Percentiles rank a stretch among this genome's conserved stretches.
These are phyloP conservation scores for Boletus rubescentipes DNA, from an alignment of 768 basidiomycete genomes.

Conservation along the genomic window DNA sequence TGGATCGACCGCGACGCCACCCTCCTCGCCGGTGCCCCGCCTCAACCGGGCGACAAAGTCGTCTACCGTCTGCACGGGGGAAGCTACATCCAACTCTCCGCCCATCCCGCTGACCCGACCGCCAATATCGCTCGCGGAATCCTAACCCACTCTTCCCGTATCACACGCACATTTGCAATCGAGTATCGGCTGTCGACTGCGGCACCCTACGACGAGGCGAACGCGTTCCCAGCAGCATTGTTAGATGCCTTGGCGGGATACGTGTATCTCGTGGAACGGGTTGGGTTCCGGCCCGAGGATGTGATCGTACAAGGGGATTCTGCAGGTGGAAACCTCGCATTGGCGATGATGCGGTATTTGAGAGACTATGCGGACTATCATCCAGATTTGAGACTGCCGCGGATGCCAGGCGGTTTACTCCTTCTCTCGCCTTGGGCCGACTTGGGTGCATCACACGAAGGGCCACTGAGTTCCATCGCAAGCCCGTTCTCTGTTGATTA, in stretches of 20 bases:
- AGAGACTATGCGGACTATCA: conserved; percentile 15
- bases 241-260: conserved; percentile 54
- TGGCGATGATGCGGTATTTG: conserved; percentile 41
- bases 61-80: conserved; percentile 36
- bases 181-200: conserved; percentile 48
- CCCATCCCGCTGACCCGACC: conserved; percentile 26
- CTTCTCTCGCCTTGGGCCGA: conserved; percentile 37
- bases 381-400: conserved; percentile 17
- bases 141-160: conserved; percentile 9
- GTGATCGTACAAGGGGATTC: conserved; percentile 54
- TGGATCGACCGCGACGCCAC: conserved; percentile 31
- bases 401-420: conserved; percentile 30
- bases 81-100: conserved; percentile 26
- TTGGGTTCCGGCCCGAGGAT: conserved; percentile 41
- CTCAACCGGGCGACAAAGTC: conserved; percentile 33
- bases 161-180: conserved; percentile 36
- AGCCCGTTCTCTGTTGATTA: conserved; percentile 29
- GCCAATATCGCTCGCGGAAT: conserved; percentile 24
- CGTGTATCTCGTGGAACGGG: conserved; percentile 43
- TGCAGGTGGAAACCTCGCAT: conserved; percentile 51
- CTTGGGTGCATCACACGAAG: conserved; percentile 20
- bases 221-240: conserved; percentile 54
- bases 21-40: conserved; percentile 16
- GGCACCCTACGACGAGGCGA: conserved; percentile 24
- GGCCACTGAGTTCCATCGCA: conserved; percentile 38